Conservation (phyloP, 1,284 basidiomycete genomes). For the Ustilago shanxiensis region DNA sequence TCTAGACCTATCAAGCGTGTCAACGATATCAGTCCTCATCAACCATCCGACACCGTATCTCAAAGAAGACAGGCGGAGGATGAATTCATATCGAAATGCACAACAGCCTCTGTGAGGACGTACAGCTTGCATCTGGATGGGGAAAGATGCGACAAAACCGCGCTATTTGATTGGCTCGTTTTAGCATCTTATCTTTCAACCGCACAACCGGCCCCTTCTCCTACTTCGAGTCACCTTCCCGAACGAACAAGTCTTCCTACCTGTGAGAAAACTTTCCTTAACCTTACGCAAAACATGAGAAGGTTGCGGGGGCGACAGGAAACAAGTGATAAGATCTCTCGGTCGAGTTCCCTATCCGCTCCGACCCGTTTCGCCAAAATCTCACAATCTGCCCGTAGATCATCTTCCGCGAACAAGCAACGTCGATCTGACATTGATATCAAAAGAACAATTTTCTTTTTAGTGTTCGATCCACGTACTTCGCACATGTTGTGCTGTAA, state of each 20-base stretch:
- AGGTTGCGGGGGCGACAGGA: background rate
- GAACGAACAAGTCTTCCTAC: conserved; percentile 1
- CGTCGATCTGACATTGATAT: background rate
- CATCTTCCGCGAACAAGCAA: background rate
- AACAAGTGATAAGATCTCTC: conserved; percentile 36
- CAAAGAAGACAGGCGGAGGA: conserved; percentile 3
- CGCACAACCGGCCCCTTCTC: background rate
- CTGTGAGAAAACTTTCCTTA: conserved; percentile 10
- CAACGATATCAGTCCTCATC: no score
- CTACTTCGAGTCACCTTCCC: conserved; percentile 24
- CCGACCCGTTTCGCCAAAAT: conserved; percentile 11
- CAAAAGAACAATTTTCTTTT: background rate
- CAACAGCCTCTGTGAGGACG: background rate
- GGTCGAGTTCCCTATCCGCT: conserved; percentile 49
- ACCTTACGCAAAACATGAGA: conserved; percentile 27
- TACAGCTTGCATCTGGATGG: conserved; percentile 6
- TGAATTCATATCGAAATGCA: conserved; percentile 6
- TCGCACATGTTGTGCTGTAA: no score
- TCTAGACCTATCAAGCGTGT: no score
- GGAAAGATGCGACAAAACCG: conserved; percentile 18
- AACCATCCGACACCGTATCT: no score
- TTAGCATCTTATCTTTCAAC: conserved; percentile 30
- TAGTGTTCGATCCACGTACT: background rate
- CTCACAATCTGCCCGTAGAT: background rate
- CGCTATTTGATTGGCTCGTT: conserved; percentile 27